Evolutionary conservation across 2,329 filamentous ascomycete species (phyloP), one percentile per base, ranked within the genome.

Genomic region (Fusarium redolens): DNA sequence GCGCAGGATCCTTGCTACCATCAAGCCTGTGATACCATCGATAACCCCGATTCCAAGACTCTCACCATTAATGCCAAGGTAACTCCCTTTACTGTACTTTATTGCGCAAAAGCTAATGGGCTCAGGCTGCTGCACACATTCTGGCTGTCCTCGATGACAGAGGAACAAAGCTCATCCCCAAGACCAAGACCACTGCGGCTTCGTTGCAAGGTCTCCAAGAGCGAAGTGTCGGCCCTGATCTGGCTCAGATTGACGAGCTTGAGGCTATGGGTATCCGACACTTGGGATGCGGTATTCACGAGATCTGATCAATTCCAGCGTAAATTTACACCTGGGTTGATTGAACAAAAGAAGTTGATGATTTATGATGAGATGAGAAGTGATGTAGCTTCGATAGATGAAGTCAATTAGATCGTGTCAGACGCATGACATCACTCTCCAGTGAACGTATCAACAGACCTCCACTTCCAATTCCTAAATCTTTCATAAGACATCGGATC

Each of bases 41-140:
- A 79, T 61, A 81, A 83, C 66, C 79, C 82, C 18, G 72, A 82
- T 66, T 78, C 77, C 25, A 79, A 81, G 28, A 81, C 80, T 5
- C 65, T 81, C 6, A 79, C 71, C 7, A 57, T 64, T 41, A 76
- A 76, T 14, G 74, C 74, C 37, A 75, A 71, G 74, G 82, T 57
- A 61, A 25, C 44, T 28, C 4, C 3, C 3, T 5, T 8, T 2
- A 2, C 8, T 8, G 1, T 18, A 2, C 7, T 17, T 5, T 4
- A 15, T 11, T 4, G 6, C 3, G 1, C 3, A 6, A 4, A 28
- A 18, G 5, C 54, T 72, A 28, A 28, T 28, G 28, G 28, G 28
- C 6, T 28, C 1, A 74, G 72, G 72, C 83, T 45, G 89, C 90
- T 60, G 89, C 88, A 4, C 83, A 86, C 67, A 83, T 85, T 82